Conservation (phyloP, 2,329 filamentous ascomycete genomes). For the Seiridium cupressi region DNA sequence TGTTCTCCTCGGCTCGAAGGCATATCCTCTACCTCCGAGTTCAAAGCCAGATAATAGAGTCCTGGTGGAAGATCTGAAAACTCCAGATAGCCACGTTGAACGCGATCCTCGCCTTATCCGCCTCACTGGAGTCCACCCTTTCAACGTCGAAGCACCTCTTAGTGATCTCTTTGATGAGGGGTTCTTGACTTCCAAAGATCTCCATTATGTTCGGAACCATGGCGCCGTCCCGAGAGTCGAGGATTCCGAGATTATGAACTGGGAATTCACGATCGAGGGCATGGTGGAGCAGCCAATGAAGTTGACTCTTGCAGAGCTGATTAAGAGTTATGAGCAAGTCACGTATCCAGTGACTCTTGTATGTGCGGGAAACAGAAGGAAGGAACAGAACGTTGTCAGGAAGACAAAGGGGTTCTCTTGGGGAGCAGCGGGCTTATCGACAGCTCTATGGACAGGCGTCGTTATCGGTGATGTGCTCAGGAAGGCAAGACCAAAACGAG, state of each 20-base stretch:
- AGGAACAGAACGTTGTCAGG: slow-evolving; percentile 87
- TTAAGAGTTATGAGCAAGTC: slow-evolving; percentile 73
- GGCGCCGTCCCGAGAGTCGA: slow-evolving; percentile 75
- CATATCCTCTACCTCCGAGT: slow-evolving; percentile 68
- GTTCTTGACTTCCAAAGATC: slow-evolving; percentile 81
- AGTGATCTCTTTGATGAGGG: slow-evolving; percentile 75
- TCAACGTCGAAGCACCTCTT: slow-evolving; percentile 85
- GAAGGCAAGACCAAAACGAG: slow-evolving; percentile 64
- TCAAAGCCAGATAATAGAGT: slow-evolving; percentile 56
- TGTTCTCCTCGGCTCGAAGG: slow-evolving; percentile 16
- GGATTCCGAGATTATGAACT: slow-evolving; percentile 70
- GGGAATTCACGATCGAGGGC: slow-evolving; percentile 83
- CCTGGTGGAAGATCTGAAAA: slow-evolving; percentile 74
- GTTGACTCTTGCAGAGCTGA: slow-evolving; percentile 69
- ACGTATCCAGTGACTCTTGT: slow-evolving; percentile 87
- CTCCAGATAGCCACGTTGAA: slow-evolving; percentile 78
- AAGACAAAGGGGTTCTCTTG: slow-evolving; percentile 95
- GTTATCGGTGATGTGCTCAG: slow-evolving; percentile 69
- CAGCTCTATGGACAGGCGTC: slow-evolving; percentile 83
- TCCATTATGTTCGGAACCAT: slow-evolving; percentile 93
- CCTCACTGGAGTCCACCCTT: slow-evolving; percentile 84
- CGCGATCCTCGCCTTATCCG: slow-evolving; percentile 81
- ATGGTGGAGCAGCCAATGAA: slow-evolving; percentile 75
- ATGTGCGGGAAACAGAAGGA: slow-evolving; percentile 86
- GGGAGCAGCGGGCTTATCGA: slow-evolving; percentile 85